Percentiles rank a stretch among this genome's conserved stretches.
Conservation (phyloP, 2,329 filamentous ascomycete genomes). For the Dryadomyces sulphureus region DNA sequence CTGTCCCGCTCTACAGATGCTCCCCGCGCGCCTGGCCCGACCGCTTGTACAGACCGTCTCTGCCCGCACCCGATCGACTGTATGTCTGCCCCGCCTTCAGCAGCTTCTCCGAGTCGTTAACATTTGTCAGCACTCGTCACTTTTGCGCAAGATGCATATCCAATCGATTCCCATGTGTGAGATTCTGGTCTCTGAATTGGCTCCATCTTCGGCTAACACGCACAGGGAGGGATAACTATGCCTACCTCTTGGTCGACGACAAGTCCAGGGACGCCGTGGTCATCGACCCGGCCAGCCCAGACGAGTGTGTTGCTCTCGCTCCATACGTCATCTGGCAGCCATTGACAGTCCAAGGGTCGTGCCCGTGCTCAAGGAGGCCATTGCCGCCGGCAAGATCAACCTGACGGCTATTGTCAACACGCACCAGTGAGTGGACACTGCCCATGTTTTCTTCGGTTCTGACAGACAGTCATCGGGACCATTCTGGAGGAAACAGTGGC, state of each 20-base stretch:
- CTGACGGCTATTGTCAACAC: constrained; percentile 88
- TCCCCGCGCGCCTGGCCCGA: constrained; percentile 1
- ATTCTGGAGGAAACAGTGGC: constrained; percentile 80
- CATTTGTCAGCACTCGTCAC: not conserved
- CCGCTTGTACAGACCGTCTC: not conserved
- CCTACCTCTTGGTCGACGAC: constrained; percentile 67
- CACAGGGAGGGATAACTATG: constrained; percentile 73
- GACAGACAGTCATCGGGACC: constrained; percentile 65
- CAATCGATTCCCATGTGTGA: constrained; percentile 80
- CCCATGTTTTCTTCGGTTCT: not conserved
- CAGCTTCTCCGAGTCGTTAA: not conserved
- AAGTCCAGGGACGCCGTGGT: constrained; percentile 65
- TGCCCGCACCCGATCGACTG: not conserved
- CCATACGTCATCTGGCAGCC: not conserved
- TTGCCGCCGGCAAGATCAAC: constrained; percentile 58
- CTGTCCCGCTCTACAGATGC: not conserved
- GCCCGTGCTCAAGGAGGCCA: constrained; percentile 57
- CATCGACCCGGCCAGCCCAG: constrained; percentile 66
- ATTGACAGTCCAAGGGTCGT: constrained; percentile 29
- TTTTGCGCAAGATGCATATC: constrained; percentile 62
- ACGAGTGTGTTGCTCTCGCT: constrained; percentile 41
- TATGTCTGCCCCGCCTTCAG: not conserved
- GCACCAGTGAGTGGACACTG: constrained; percentile 56
- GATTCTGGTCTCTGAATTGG: constrained; percentile 15
- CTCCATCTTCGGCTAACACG: not conserved